Evolutionary conservation across 2,329 filamentous ascomycete genomes (phyloP).

Genomic region (Gnomoniopsis smithogilvyi): DNA sequence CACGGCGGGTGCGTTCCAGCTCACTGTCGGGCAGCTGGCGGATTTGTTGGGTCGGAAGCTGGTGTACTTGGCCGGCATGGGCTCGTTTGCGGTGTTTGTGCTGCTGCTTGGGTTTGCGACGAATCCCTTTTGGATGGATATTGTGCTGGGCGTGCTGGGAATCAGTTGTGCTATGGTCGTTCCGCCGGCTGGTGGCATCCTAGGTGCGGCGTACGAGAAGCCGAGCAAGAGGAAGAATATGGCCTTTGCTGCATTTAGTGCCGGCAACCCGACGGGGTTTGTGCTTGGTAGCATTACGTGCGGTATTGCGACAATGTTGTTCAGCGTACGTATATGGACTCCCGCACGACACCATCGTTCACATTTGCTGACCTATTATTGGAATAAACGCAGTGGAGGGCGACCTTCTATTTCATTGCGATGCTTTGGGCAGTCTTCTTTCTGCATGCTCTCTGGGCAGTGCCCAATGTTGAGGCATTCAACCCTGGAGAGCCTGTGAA

Average conservation of each 20-base stretch:
- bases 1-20: constrained; percentile 60
- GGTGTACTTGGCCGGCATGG: constrained; percentile 59
- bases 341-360: neutral
- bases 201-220: constrained; percentile 61
- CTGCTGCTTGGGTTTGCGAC: constrained; percentile 59
- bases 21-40: constrained; percentile 63
- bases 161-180: constrained; percentile 62
- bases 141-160: constrained; percentile 62
- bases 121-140: constrained; percentile 55
- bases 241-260: constrained; percentile 59
- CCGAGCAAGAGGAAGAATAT: constrained; percentile 61
- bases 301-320: constrained; percentile 58
- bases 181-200: constrained; percentile 60
- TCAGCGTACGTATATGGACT: constrained; percentile 31
- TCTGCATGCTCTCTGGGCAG: constrained; percentile 55
- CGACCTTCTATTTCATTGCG: constrained; percentile 58
- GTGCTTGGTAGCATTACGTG: constrained; percentile 52
- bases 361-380: neutral
- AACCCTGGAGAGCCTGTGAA: constrained; percentile 34
- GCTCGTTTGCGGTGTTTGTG: constrained; percentile 53
- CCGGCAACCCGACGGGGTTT: constrained; percentile 38
- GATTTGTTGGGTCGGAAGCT: constrained; percentile 63
- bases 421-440: constrained; percentile 62
- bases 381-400: constrained; percentile 54
- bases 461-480: constrained; percentile 51